Evolutionary conservation across 257 asterid genomes (phyloP).

Genomic region (Euphrasia confusa): DNA sequence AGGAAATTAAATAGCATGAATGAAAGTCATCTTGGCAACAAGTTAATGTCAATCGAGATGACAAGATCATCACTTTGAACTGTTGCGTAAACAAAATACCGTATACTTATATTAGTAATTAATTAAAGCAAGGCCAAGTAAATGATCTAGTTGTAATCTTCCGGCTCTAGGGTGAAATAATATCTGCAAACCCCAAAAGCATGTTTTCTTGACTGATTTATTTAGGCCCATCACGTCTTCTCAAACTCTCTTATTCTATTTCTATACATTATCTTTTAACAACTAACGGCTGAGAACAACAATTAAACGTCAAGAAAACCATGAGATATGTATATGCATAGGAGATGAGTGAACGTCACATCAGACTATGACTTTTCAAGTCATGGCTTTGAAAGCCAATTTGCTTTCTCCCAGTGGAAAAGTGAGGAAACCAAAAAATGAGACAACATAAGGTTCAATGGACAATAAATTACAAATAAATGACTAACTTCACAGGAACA

Average conservation of each 20-base stretch:
- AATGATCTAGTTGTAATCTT: conserved; percentile 1
- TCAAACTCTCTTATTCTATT: no score
- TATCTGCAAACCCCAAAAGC: neutral
- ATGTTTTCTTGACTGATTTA: neutral
- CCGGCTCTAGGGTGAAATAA: neutral
- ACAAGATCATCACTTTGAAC: neutral
- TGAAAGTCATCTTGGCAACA: neutral
- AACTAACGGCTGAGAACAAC: no score
- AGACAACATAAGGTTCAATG: neutral
- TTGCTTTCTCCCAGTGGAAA: conserved; percentile 11
- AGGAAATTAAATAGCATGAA: neutral
- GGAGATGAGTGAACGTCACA: neutral
- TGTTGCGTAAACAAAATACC: conserved; percentile 1
- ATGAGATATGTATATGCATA: neutral
- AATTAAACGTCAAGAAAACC: conserved; percentile 3
- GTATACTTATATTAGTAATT: neutral
- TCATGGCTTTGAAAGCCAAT: neutral
- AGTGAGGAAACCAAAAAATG: neutral
- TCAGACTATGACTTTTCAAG: neutral
- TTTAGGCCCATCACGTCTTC: no score
- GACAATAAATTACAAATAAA: conserved; percentile 13
- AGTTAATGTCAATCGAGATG: neutral
- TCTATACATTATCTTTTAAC: no score
- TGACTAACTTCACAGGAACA: neutral
- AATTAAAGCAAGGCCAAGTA: conserved; percentile 8